Percentiles rank a stretch among this genome's conserved stretches.
These are phyloP conservation scores for Cytospora paraplurivora DNA, from an alignment of 2,329 filamentous ascomycete genomes.

Conservation along the genomic window DNA sequence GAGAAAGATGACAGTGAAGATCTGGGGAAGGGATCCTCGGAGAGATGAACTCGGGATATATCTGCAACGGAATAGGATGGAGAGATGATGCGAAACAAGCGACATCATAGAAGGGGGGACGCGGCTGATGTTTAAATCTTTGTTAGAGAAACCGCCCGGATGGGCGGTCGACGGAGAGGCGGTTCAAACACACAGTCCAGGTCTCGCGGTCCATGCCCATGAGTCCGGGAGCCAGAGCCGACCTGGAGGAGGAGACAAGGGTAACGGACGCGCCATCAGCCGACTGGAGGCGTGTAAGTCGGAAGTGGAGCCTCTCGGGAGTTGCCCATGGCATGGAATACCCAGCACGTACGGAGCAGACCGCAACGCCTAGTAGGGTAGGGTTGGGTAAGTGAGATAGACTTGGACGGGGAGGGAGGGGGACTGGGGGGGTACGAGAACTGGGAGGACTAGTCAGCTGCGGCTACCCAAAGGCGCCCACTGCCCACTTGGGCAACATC, in stretches of 20 bases:
- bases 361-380: slow-evolving; percentile 14
- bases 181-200: slow-evolving; percentile 26
- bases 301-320: slow-evolving; percentile 24
- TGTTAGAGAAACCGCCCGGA: slow-evolving; percentile 25
- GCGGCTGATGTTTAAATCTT: slow-evolving; percentile 29
- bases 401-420: slow-evolving; percentile 1
- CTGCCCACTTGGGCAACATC: slow-evolving; percentile 15
- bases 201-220: slow-evolving; percentile 22
- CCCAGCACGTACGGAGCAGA: slow-evolving; percentile 9
- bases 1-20: slow-evolving; percentile 17
- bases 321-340: slow-evolving; percentile 18
- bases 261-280: slow-evolving; percentile 28
- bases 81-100: slow-evolving; percentile 23
- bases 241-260: slow-evolving; percentile 19
- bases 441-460: slow-evolving; percentile 15
- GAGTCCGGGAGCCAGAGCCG: slow-evolving; percentile 26
- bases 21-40: slow-evolving; percentile 8
- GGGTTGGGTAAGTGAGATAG: background rate
- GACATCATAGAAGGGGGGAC: slow-evolving; percentile 20
- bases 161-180: slow-evolving; percentile 26
- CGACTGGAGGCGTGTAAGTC: slow-evolving; percentile 26
- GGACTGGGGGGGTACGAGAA: slow-evolving; percentile 2
- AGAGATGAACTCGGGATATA: background rate
- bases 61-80: slow-evolving; percentile 18
- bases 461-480: slow-evolving; percentile 19